Conservation (phyloP, 176 grass and related monocot species). For the Raddia distichophylla region DNA sequence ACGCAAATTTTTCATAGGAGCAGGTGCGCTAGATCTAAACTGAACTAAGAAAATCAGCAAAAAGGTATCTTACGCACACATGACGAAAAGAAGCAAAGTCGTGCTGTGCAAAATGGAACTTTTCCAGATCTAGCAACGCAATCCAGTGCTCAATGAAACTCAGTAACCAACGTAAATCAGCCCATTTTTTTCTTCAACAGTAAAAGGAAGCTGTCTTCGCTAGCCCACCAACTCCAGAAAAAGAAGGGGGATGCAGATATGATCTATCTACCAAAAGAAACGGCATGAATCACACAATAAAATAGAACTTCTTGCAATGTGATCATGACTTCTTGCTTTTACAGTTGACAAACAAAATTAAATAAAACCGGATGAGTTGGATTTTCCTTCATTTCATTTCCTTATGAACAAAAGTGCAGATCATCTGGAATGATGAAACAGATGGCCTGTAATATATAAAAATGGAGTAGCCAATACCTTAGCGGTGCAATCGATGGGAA, state of each 20-base stretch:
- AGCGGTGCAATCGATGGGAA: background rate
- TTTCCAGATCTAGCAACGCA: conserved; percentile 35
- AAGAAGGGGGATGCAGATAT: background rate
- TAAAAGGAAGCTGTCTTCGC: background rate
- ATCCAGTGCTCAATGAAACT: conserved; percentile 8
- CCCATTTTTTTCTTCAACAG: background rate
- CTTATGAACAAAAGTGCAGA: background rate
- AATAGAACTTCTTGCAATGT: background rate
- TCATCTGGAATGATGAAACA: background rate
- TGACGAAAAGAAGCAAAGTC: conserved; percentile 21
- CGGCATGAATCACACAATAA: background rate
- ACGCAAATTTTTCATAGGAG: conserved; percentile 1
- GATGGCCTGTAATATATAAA: background rate
- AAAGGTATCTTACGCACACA: background rate
- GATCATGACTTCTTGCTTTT: background rate
- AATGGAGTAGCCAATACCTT: background rate
- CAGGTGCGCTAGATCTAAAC: conserved; percentile 23
- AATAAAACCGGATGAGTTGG: background rate
- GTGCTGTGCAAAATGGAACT: background rate
- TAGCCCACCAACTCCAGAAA: conserved; percentile 2
- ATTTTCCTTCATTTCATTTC: background rate
- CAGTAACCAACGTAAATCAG: conserved; percentile 13
- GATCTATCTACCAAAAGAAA: background rate
- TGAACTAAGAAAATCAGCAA: background rate
- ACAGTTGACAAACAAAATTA: background rate